phyloP scores from a whole-genome alignment of 345 rosid genomes.

The Moricandia moricandioides region DNA sequence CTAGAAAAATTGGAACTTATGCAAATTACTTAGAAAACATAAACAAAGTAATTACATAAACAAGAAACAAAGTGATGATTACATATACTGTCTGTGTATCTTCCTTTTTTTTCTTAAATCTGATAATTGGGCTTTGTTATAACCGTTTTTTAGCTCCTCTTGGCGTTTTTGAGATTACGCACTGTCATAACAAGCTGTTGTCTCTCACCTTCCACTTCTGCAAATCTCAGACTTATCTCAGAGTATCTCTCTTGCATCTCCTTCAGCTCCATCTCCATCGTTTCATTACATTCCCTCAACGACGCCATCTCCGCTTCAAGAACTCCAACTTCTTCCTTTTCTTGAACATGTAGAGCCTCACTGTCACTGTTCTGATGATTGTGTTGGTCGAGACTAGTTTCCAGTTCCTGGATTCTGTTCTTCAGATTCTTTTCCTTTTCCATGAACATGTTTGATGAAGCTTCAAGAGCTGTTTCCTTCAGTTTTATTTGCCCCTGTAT shows the following conservation, averaged over 20 bases:
- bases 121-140: conserved; percentile 11
- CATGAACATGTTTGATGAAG: conserved; percentile 49
- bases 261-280: conserved; percentile 74
- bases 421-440: conserved; percentile 61
- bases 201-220: conserved; percentile 98
- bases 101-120: neutral
- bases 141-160: conserved; percentile 40
- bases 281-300: conserved; percentile 54
- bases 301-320: conserved; percentile 43
- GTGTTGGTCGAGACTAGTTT: conserved; percentile 34
- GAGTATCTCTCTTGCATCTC: conserved; percentile 92
- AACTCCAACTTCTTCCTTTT: conserved; percentile 28
- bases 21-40: neutral
- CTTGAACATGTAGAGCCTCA: conserved; percentile 17
- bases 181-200: conserved; percentile 89
- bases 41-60: neutral
- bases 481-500: conserved; percentile 60
- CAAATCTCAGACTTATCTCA: conserved; percentile 84
- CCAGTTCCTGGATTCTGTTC: conserved; percentile 56
- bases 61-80: neutral
- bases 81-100: neutral
- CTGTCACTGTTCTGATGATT: conserved; percentile 11
- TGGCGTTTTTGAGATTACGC: conserved; percentile 67
- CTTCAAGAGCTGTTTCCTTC: conserved; percentile 65
- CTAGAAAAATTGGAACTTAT: neutral